phyloP scores from a whole-genome alignment of 441 rosid genomes.

The Corymbia calophylla region DNA sequence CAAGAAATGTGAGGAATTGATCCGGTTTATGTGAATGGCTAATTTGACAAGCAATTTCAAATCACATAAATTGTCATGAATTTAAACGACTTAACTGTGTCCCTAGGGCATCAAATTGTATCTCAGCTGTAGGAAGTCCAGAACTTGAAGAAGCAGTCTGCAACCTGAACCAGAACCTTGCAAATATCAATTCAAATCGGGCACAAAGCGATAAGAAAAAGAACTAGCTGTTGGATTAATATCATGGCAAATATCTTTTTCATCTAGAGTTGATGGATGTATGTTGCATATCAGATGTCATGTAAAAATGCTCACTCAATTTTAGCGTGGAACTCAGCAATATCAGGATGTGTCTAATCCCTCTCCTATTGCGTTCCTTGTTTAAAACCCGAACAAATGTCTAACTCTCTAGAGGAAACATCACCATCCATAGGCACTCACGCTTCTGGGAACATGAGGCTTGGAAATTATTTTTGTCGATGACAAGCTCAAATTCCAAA shows the following conservation, averaged over 20 bases:
- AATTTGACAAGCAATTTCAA: not conserved
- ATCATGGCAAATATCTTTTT: not conserved
- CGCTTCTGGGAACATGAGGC: not conserved
- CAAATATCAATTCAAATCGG: not conserved
- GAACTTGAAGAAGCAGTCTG: not conserved
- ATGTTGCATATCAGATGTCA: not conserved
- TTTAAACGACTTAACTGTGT: not conserved
- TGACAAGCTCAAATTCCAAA: too few relatives aligned
- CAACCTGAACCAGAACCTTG: not conserved
- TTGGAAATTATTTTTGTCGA: not conserved
- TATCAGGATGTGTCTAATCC: not conserved
- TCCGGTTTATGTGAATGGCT: not conserved
- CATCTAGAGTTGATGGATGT: not conserved
- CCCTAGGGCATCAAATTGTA: not conserved
- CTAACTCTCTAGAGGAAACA: not conserved
- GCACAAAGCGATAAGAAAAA: not conserved
- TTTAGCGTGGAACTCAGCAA: not conserved
- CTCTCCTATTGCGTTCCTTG: not conserved
- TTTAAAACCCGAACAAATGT: not conserved
- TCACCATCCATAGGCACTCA: not conserved
- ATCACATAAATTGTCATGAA: not conserved
- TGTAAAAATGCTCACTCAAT: not conserved
- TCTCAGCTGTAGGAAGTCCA: not conserved
- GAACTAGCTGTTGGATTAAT: not conserved
- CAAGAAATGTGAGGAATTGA: not conserved